phyloP scores from a whole-genome alignment of 2,329 filamentous ascomycete species.

The Hymenoscyphus scutula region DNA sequence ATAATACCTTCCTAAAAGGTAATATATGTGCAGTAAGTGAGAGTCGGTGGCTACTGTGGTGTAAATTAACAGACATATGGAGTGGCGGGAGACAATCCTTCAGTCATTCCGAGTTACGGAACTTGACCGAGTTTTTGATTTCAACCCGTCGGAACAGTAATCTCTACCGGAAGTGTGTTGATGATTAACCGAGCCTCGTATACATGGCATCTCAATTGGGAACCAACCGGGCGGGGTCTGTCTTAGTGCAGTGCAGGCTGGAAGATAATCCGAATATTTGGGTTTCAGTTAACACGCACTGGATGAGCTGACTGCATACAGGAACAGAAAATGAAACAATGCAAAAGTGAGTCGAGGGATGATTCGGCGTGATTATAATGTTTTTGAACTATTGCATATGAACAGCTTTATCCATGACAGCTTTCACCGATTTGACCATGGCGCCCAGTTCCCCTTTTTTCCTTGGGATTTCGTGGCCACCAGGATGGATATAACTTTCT shows the following conservation, averaged over 20 bases:
- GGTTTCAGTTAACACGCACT: no score
- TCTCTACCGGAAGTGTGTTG: no score
- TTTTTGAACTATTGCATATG: not conserved
- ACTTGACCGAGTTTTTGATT: not conserved
- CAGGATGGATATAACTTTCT: not conserved
- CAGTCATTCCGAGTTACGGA: not conserved
- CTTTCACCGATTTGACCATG: not conserved
- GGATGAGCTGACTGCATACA: no score
- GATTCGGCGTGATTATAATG: no score
- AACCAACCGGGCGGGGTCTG: no score
- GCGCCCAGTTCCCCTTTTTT: not conserved
- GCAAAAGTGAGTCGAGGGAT: no score
- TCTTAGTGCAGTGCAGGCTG: no score
- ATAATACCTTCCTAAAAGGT: not conserved
- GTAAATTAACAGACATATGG: not conserved
- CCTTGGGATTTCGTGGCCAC: conserved; percentile 3
- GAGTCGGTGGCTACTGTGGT: not conserved
- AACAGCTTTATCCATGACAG: not conserved
- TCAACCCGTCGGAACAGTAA: no score
- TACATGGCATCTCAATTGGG: no score
- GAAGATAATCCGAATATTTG: no score
- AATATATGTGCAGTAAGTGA: not conserved
- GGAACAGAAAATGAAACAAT: no score
- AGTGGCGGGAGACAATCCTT: not conserved
- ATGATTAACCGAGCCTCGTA: no score